Conservation (phyloP, 1,284 basidiomycete species). For the Golubevia pallescens region DNA sequence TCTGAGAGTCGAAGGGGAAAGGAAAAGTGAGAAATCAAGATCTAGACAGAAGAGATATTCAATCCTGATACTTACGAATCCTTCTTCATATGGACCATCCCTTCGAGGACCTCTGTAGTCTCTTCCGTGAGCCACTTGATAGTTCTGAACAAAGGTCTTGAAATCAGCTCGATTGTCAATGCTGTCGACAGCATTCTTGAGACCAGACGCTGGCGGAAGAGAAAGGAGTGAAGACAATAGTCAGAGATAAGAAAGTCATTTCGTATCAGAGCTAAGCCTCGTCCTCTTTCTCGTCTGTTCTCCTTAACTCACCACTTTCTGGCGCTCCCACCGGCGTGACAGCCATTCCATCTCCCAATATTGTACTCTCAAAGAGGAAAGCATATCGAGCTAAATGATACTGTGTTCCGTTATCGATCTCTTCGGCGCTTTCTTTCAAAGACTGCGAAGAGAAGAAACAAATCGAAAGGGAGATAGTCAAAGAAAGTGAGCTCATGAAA, state of each 20-base stretch:
- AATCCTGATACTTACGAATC: slow-evolving; percentile 39
- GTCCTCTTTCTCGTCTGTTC: background rate
- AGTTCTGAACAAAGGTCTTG: slow-evolving; percentile 95
- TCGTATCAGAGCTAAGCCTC: background rate
- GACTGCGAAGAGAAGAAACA: slow-evolving; percentile 39
- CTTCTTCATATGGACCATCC: slow-evolving; percentile 64
- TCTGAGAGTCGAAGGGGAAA: background rate
- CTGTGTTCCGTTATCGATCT: slow-evolving; percentile 94
- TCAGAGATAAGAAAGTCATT: background rate
- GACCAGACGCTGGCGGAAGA: slow-evolving; percentile 67
- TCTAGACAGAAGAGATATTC: background rate
- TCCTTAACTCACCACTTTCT: slow-evolving; percentile 49
- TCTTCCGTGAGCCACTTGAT: slow-evolving; percentile 78
- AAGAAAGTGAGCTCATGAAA: too few relatives aligned
- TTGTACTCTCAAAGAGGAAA: slow-evolving; percentile 87
- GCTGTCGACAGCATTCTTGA: slow-evolving; percentile 83
- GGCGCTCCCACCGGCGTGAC: slow-evolving; percentile 73
- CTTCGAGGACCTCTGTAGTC: slow-evolving; percentile 66
- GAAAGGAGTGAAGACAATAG: slow-evolving; percentile 2
- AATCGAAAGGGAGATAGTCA: too few relatives aligned
- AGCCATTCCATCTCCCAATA: slow-evolving; percentile 84
- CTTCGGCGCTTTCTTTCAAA: slow-evolving; percentile 94
- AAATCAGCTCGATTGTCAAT: slow-evolving; percentile 96
- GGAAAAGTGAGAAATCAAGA: slow-evolving; percentile 21
- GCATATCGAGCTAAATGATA: slow-evolving; percentile 95